A percentile compares a stretch with the other conserved stretches of the same genome.
Conservation (phyloP, 306 rosid genomes). For the Betula pendula region DNA sequence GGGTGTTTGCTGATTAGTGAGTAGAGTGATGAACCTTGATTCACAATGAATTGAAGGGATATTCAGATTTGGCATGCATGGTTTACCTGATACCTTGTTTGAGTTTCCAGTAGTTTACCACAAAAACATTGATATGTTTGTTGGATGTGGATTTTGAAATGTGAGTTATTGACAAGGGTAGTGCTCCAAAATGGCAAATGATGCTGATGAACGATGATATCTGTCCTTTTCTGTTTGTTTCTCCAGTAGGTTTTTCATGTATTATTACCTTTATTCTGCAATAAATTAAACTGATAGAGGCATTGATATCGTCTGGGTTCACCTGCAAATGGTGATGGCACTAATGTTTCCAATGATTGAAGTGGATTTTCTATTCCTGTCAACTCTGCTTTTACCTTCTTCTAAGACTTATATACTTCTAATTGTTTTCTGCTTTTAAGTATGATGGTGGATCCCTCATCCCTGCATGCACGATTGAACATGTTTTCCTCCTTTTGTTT, state of each 20-base stretch:
- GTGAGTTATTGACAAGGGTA: neutral
- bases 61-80: neutral
- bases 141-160: neutral
- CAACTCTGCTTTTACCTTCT: conserved; percentile 20
- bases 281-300: neutral
- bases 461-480: conserved; percentile 19
- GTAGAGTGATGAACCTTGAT: neutral
- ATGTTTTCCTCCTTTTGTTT: conserved; percentile 13
- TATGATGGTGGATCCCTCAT: conserved; percentile 16
- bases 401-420: neutral
- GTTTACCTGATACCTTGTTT: neutral
- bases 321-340: neutral
- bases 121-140: neutral
- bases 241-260: conserved; percentile 2
- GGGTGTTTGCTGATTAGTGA: neutral
- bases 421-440: conserved; percentile 13
- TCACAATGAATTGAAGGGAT: neutral
- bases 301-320: conserved; percentile 12
- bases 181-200: neutral
- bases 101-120: neutral
- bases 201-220: neutral
- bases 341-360: neutral
- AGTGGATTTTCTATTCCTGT: conserved; percentile 10
- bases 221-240: conserved; percentile 7
- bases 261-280: neutral